Evolutionary conservation across 352 stramenopile genomes (phyloP), one percentile per base, ranked within the genome.

Genomic region (Halophytophthora batemanensis): DNA sequence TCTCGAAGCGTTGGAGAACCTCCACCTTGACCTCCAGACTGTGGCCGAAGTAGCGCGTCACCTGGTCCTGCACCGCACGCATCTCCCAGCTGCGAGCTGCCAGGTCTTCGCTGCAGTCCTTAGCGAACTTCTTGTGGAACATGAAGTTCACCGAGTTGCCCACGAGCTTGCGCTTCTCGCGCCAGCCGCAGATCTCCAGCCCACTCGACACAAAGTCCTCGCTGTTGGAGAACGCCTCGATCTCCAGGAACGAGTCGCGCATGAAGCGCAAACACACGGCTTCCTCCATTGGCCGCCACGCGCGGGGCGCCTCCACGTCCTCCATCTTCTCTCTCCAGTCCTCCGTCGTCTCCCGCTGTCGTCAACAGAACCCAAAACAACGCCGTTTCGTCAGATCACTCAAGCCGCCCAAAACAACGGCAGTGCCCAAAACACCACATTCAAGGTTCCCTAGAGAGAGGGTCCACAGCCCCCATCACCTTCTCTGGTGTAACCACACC

Each of bases 161-260:
- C 41, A 69, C 69, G 3, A 81, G 70, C 48, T 79, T 81, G 45
- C 70, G 73, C 65, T 80, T 79, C 56, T 84, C 73, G 14, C 65
- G 61, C 73, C 70, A 84, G 53, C 73, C 72, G 40, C 66, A 83
- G 54, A 83, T 76, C 64, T 83, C 66, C 23, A 80, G 56, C 4
- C 69, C 72, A 39, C 66, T 83, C 25, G 69, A 62, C 10, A 77
- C 51, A 21, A 83, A 80, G 56, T 81, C 69, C 33, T 71, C 66
- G 21, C 64, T 78, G 25, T 44, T 67, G 21, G 69, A 71, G 23
- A 83, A 83, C 7, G 49, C 57, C 6, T 72, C 67, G 13, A 84
- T 84, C 48, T 81, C 67, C 0, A 75, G 35, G 54, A 74, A 81
- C 47, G 69, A 76, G 56, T 84, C 62, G 28, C 61, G 61, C 56